Evolutionary conservation across 1,284 basidiomycete species (phyloP), one percentile per base, ranked within the genome.

Genomic region (Baeospora myosura): DNA sequence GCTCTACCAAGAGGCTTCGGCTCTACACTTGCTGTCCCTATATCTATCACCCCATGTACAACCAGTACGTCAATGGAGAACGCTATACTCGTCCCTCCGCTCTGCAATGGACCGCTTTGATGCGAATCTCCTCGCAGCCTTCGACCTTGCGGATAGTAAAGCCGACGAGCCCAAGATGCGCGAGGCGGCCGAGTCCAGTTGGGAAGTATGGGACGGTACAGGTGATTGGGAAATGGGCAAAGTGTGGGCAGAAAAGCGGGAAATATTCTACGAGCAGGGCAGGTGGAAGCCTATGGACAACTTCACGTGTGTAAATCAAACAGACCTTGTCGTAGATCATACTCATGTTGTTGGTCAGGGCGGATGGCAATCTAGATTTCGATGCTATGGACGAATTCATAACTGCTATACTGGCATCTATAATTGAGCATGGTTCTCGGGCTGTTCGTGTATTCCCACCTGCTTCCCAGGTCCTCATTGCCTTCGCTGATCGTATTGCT

Each of bases 371-470:
- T 18, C 71, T 95, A 25, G 80, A 88, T 55, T 97, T 98, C 54
- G 85, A 84, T 16, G 77, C 94, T 0, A 97, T 98, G 95, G 91
- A 96, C 56, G 73, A 68, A 11, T 97, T 94, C 62, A 93, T 98
- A 68, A 65, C 66, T 0, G 72, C 75, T 36, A 69, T 94, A 2
- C 58, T 93, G 1, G 62, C 65, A 3, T 69, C 81, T 3, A 69
- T 98, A 8, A 58, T 66, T 3, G 76, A 82, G 30, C 84, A 97
- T 50, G 92, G 92, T 1, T 69, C 80, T 3, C 69, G 85, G 20
- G 89, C 93, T 1, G 79, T 83, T 3, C 72, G 83, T 5, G 82
- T 98, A 7, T 98, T 98, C 56, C 95, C 94, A 0, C 72, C 78
- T 0, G 68, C 73, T 5, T 77, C 87, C 2, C 71, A 76, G 17